Conservation (phyloP, 2,329 filamentous ascomycete genomes). For the Talaromyces sp. region DNA sequence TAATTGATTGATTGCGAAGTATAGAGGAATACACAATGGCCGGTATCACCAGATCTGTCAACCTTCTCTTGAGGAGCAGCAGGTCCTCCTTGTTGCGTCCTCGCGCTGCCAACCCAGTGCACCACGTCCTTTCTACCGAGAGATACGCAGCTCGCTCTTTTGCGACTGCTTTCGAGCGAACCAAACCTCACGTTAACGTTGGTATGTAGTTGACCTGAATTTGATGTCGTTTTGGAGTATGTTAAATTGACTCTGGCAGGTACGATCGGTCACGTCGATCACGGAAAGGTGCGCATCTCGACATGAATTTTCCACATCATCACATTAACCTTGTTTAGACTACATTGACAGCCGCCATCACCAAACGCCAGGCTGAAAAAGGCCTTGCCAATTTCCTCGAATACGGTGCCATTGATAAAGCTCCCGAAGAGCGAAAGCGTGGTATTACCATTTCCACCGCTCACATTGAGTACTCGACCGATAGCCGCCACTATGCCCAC, state of each 20-base stretch:
- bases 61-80: conserved; percentile 77
- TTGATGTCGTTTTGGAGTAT: not conserved
- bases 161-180: conserved; percentile 71
- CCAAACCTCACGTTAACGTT: conserved; percentile 98
- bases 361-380: conserved; percentile 94
- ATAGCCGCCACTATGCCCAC: conserved; percentile 94
- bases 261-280: conserved; percentile 99
- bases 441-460: conserved; percentile 99
- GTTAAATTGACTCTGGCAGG: conserved; percentile 46
- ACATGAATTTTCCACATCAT: not conserved
- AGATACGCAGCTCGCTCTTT: conserved; percentile 51
- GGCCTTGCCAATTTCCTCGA: conserved; percentile 92
- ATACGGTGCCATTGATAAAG: conserved; percentile 98
- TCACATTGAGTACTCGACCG: conserved; percentile 97
- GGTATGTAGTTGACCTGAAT: conserved; percentile 52
- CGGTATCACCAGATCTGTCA: conserved; percentile 70
- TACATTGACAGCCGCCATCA: conserved; percentile 96
- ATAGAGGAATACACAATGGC: conserved; percentile 61
- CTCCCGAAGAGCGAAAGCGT: conserved; percentile 98
- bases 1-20: conserved; percentile 29
- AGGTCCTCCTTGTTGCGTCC: conserved; percentile 68
- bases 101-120: conserved; percentile 70
- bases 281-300: conserved; percentile 69
- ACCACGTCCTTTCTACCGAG: conserved; percentile 50
- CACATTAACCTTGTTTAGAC: conserved; percentile 57